Evolutionary conservation across 1,284 basidiomycete species (phyloP).

Genomic region (Macrocybe sp.): DNA sequence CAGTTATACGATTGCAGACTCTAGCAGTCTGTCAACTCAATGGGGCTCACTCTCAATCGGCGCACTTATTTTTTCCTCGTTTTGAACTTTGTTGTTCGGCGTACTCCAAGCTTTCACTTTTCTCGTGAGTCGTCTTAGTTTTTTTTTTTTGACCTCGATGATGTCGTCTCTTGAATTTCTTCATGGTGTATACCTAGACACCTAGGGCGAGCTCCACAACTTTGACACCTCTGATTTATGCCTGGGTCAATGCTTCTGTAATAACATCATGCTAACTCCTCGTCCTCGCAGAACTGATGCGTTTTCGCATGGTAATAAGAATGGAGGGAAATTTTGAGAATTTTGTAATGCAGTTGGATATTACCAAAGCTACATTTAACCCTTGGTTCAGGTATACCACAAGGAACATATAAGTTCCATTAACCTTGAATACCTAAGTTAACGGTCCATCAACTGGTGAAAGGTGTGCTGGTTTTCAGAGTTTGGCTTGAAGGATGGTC

Average conservation of each 20-base stretch:
- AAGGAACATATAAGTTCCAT: too few relatives aligned
- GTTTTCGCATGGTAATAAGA: too few relatives aligned
- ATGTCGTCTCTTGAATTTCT: slow-evolving; percentile 73
- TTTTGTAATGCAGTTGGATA: too few relatives aligned
- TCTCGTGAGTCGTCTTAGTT: slow-evolving; percentile 28
- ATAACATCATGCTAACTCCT: not conserved
- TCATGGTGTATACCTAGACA: slow-evolving; percentile 72
- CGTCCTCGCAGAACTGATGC: not conserved
- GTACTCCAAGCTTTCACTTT: not conserved
- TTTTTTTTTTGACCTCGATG: slow-evolving; percentile 28
- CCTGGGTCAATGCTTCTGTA: not conserved
- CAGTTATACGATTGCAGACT: slow-evolving; percentile 78
- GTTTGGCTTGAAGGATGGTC: slow-evolving; percentile 23
- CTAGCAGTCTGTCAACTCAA: slow-evolving; percentile 61
- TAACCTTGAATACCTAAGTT: too few relatives aligned
- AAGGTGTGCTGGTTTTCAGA: slow-evolving; percentile 16
- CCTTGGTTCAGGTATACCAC: too few relatives aligned
- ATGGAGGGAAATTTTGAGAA: too few relatives aligned
- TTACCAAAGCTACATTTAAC: too few relatives aligned
- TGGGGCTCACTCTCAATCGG: slow-evolving; percentile 84
- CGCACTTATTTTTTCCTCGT: slow-evolving; percentile 47
- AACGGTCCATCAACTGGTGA: too few relatives aligned
- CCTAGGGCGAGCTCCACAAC: slow-evolving; percentile 66
- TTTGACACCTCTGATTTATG: slow-evolving; percentile 61
- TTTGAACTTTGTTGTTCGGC: slow-evolving; percentile 44